Conservation (phyloP, 805 yeast genomes). For the Nakazawaea holstii region DNA sequence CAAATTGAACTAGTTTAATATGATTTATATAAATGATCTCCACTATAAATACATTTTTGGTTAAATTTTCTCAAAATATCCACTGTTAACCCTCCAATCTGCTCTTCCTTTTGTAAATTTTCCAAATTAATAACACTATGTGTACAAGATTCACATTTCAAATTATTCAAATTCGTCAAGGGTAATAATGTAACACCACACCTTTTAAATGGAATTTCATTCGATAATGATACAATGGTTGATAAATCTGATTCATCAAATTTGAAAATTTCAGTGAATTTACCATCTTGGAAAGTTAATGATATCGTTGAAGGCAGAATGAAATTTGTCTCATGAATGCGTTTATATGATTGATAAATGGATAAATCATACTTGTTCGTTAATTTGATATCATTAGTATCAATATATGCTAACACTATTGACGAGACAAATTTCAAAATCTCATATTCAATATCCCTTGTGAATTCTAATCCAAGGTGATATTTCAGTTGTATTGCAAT, state of each 20-base stretch:
- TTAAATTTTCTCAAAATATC: background rate
- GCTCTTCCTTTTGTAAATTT: background rate
- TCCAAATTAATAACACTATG: background rate
- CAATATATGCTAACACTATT: background rate
- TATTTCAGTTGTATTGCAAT: background rate
- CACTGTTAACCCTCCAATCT: background rate
- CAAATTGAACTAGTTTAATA: background rate
- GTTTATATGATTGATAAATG: slow-evolving; percentile 5
- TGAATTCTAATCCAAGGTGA: background rate
- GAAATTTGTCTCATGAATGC: background rate
- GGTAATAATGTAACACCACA: slow-evolving; percentile 10
- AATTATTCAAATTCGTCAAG: slow-evolving; percentile 1
- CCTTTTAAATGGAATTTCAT: slow-evolving; percentile 8
- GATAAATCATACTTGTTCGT: slow-evolving; percentile 2
- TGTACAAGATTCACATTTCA: slow-evolving; percentile 1
- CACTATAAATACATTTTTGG: slow-evolving; percentile 8
- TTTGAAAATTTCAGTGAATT: background rate
- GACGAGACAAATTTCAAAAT: slow-evolving; percentile 1
- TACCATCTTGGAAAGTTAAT: background rate
- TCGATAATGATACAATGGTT: background rate
- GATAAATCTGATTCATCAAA: background rate
- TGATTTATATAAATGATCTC: slow-evolving; percentile 6
- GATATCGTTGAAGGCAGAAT: background rate
- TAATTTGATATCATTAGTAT: background rate
- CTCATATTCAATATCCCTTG: background rate